Conservation (phyloP, 306 rosid genomes). For the Trifolium dubium region DNA sequence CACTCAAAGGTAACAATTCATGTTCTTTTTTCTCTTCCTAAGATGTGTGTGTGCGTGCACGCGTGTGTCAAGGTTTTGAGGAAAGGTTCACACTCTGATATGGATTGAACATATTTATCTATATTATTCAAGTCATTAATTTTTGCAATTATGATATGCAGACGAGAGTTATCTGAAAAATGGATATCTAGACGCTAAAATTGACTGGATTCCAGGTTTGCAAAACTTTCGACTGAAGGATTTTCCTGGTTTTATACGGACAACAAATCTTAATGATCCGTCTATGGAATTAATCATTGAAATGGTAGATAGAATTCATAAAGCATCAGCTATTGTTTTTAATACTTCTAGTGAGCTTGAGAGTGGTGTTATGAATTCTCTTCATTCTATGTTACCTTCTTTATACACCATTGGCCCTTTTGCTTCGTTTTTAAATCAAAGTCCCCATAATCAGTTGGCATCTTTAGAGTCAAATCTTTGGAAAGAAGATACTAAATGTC, state of each 20-base stretch:
- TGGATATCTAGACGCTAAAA: conserved; percentile 23
- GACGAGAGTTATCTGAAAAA: conserved; percentile 34
- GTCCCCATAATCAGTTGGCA: not conserved
- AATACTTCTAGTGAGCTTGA: conserved; percentile 35
- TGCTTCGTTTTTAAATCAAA: conserved; percentile 7
- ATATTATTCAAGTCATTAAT: not conserved
- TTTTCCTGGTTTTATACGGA: not conserved
- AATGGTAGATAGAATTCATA: not conserved
- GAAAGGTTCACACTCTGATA: too few relatives aligned
- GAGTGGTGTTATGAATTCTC: conserved; percentile 9
- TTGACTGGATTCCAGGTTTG: conserved; percentile 26
- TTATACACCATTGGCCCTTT: conserved; percentile 15
- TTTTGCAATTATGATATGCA: not conserved
- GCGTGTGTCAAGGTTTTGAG: not conserved
- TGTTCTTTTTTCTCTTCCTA: not conserved
- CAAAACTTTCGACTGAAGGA: conserved; percentile 20
- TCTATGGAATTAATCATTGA: not conserved
- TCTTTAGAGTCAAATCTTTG: not conserved
- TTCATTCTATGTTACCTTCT: not conserved
- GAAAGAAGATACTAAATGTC: conserved; percentile 27
- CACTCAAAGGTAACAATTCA: conserved; percentile 9
- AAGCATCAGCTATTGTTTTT: not conserved
- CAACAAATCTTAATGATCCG: not conserved
- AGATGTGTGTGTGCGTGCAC: not conserved
- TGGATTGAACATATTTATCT: too few relatives aligned